Percentiles rank a stretch among this genome's conserved stretches.
Conservation (phyloP, 169 alveolate genomes). For the Plasmodium ovale region DNA sequence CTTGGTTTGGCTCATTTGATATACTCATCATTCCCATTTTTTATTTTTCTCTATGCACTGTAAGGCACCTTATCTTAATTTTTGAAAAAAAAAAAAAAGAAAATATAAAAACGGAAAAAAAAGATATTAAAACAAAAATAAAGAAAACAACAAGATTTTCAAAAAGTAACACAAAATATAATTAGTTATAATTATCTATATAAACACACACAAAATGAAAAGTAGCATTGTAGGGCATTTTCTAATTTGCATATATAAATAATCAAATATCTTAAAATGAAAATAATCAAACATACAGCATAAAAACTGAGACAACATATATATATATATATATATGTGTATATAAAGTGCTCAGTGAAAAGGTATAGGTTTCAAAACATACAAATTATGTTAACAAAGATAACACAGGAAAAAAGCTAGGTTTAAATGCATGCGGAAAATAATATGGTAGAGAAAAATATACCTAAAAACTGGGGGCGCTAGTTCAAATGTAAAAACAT, state of each 20-base stretch:
- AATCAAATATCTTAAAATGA: background rate
- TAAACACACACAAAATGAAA: too few relatives aligned
- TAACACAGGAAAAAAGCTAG: background rate
- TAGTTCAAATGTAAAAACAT: background rate
- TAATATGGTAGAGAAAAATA: background rate
- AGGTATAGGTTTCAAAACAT: background rate
- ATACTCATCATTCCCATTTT: background rate
- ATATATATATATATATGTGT: background rate
- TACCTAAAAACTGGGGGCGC: too few relatives aligned
- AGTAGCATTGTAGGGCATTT: background rate
- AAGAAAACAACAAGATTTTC: background rate
- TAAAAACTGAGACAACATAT: background rate
- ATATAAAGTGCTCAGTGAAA: background rate
- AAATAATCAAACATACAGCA: too few relatives aligned
- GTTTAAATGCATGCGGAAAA: background rate
- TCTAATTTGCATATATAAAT: background rate
- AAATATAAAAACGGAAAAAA: background rate
- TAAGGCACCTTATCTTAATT: slow-evolving; percentile 29
- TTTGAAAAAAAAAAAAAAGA: slow-evolving; percentile 10
- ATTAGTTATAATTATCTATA: too few relatives aligned
- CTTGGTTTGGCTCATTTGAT: background rate
- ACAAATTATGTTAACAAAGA: background rate
- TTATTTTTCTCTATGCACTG: slow-evolving; percentile 28
- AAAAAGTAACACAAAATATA: too few relatives aligned
- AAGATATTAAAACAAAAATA: background rate